These are phyloP conservation scores for Dissophora ornata DNA, from an alignment of 192 early-diverging fungal genomes.

Conservation along the genomic window DNA sequence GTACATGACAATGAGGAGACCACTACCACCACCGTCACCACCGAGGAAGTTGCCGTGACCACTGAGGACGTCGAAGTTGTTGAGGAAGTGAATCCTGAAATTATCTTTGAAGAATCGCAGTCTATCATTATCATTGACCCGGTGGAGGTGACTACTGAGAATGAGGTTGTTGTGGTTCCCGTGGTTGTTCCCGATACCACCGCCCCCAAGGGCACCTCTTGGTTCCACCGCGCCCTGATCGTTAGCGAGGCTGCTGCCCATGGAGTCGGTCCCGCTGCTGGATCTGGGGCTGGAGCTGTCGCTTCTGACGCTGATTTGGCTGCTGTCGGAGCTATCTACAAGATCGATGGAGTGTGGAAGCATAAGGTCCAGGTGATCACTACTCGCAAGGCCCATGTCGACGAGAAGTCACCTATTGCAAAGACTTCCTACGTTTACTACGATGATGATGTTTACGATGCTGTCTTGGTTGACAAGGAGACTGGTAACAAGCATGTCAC, in stretches of 20 bases:
- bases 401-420: constrained; percentile 17
- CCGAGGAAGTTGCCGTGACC: background rate
- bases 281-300: too few species aligned
- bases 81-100: constrained; percentile 1
- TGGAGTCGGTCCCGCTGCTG: background rate
- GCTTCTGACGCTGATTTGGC: too few species aligned
- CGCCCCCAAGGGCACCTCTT: constrained; percentile 5
- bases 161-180: background rate
- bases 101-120: background rate
- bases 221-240: constrained; percentile 9
- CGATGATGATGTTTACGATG: too few species aligned
- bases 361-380: constrained; percentile 18
- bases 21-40: too few species aligned
- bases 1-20: constrained; percentile 9
- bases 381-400: constrained; percentile 21
- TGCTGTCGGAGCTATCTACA: background rate
- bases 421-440: constrained; percentile 24
- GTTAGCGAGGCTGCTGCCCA: constrained; percentile 3
- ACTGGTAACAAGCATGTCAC: too few species aligned
- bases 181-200: background rate
- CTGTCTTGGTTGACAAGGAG: too few species aligned
- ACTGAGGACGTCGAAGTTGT: background rate
- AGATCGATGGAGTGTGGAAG: constrained; percentile 23
- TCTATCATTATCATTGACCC: background rate
- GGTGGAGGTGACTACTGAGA: background rate